Conservation (phyloP, 1,284 basidiomycete genomes). For the Phlebopus sp. region DNA sequence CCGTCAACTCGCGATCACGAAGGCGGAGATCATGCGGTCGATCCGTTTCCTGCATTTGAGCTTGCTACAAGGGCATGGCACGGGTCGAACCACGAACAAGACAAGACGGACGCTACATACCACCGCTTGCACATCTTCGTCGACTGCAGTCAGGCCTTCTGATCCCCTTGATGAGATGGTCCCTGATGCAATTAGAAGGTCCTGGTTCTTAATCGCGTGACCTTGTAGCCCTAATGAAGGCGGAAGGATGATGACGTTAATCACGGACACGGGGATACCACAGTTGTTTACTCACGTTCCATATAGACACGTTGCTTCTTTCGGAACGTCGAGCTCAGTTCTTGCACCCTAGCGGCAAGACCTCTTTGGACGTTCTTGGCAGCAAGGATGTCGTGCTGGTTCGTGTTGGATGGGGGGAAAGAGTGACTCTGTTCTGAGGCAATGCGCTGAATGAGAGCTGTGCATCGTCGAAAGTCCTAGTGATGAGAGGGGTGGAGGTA, state of each 20-base stretch:
- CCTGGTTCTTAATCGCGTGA: slow-evolving; percentile 92
- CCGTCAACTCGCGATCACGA: slow-evolving; percentile 79
- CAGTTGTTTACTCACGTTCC: slow-evolving; percentile 71
- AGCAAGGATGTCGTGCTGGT: slow-evolving; percentile 62
- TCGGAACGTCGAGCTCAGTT: slow-evolving; percentile 88
- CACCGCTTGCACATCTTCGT: slow-evolving; percentile 82
- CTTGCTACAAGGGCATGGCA: slow-evolving; percentile 29
- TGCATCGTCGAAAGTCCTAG: slow-evolving; percentile 85
- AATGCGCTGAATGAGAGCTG: slow-evolving; percentile 76
- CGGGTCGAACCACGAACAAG: slow-evolving; percentile 16
- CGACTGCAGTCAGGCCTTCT: slow-evolving; percentile 76
- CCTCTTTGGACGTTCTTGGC: slow-evolving; percentile 97
- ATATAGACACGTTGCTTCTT: slow-evolving; percentile 98
- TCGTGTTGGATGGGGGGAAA: slow-evolving; percentile 49
- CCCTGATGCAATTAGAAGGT: slow-evolving; percentile 83
- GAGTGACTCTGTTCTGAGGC: slow-evolving; percentile 45
- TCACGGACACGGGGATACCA: neutral
- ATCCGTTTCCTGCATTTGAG: slow-evolving; percentile 38
- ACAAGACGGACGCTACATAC: slow-evolving; percentile 38
- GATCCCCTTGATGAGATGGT: slow-evolving; percentile 78
- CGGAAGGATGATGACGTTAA: slow-evolving; percentile 16
- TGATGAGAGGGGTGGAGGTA: slow-evolving; percentile 8
- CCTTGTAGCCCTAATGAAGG: slow-evolving; percentile 76
- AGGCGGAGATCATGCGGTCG: slow-evolving; percentile 52
- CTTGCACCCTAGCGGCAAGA: slow-evolving; percentile 92